phyloP scores from a whole-genome alignment of 108 stramenopile species.

The Fistulifera pelliculosa region DNA sequence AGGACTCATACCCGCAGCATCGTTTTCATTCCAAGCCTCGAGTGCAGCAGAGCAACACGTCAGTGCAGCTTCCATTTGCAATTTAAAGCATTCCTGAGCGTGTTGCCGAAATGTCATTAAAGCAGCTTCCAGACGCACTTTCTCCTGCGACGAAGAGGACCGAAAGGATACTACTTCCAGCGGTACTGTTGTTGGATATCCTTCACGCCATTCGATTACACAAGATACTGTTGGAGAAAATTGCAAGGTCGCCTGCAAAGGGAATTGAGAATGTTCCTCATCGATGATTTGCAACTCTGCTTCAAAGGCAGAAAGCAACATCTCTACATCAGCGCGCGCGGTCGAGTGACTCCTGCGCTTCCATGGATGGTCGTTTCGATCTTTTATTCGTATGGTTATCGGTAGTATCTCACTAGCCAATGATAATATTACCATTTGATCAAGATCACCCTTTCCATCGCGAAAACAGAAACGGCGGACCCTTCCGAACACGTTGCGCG shows the following conservation, averaged over 20 bases:
- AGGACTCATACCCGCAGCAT: neutral
- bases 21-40: slow-evolving; percentile 19
- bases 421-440: too few species aligned
- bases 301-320: slow-evolving; percentile 26
- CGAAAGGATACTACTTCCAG: slow-evolving; percentile 21
- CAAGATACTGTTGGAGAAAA: slow-evolving; percentile 5
- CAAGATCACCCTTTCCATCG: too few species aligned
- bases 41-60: slow-evolving; percentile 24
- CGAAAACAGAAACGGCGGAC: too few species aligned
- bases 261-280: slow-evolving; percentile 1
- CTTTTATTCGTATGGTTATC: too few species aligned
- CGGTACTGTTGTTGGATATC: slow-evolving; percentile 15
- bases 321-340: slow-evolving; percentile 31
- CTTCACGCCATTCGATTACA: slow-evolving; percentile 10
- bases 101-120: slow-evolving; percentile 9
- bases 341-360: slow-evolving; percentile 14
- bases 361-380: too few species aligned
- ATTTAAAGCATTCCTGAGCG: slow-evolving; percentile 14
- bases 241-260: slow-evolving; percentile 14
- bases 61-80: slow-evolving; percentile 20
- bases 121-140: slow-evolving; percentile 20
- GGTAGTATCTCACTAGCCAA: too few species aligned
- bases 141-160: neutral
- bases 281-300: slow-evolving; percentile 14
- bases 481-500: too few species aligned